Base-by-base conservation (phyloP, 352 stramenopile genomes). In the Phytopythium ostracodes region DNA sequence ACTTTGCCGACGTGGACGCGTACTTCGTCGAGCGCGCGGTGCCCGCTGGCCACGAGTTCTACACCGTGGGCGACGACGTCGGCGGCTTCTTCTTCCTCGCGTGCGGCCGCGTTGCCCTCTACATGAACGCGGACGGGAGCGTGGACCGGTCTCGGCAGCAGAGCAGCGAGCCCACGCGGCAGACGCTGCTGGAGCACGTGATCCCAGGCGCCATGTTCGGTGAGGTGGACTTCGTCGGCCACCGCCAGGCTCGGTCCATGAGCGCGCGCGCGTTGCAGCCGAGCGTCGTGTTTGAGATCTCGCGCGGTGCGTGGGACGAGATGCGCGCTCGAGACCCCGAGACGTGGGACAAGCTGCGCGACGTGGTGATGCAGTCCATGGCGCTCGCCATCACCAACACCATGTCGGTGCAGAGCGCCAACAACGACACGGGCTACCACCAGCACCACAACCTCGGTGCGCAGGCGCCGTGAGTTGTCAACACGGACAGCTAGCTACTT, bases 331-430 rank as follows among this genome's bases (percentile, higher is more conserved):
- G 84, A 25, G 67, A 68, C 14, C 82, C 82, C 18, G 69, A 66
- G 52, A 73, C 89, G 25, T 92, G 77, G 76, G 89, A 92, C 66
- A 73, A 78, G n/a, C 73, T 94, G 42, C 79, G 85, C 0, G 81
- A 94, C 44, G 77, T 92, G 38, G 81, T 94, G 31, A 94, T 92
- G 73, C 78, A 91, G 52, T 88, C 79, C 18, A 92, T 94, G 85
- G 83, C 85, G 38, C 71, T 94, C 14, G 80, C 80, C 24, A 84
- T 91, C 63, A 88, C 78, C 49, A 89, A 89, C 64, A 84, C 73
- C 5, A 90, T 77, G 31, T 86, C 77, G 15, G 88, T 91, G 60
- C 85, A 84, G 38, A 86, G 68, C 54, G 65, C 78, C 59, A 89
- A 91, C 67, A 73, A 66, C 54, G 62, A 55, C 53, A 71, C 59